These are phyloP conservation scores for Phaeomoniella chlamydospora DNA, from an alignment of 2,329 filamentous ascomycete species.

Conservation along the genomic window DNA sequence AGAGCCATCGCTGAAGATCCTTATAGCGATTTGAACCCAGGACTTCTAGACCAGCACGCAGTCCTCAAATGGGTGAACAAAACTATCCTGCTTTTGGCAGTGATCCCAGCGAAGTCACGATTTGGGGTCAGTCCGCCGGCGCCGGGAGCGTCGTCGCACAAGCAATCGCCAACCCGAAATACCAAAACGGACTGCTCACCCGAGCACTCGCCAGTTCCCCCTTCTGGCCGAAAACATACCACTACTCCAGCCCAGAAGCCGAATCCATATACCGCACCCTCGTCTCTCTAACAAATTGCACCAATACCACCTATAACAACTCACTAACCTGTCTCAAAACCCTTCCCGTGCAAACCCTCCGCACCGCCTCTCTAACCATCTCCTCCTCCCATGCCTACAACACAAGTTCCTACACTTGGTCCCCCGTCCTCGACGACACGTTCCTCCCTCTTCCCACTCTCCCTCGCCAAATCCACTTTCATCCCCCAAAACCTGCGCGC, in stretches of 20 bases:
- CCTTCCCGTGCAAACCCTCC: conserved; percentile 36
- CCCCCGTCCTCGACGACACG: conserved; percentile 41
- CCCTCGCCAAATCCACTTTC: conserved; percentile 29
- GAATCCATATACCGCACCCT: conserved; percentile 36
- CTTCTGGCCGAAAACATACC: conserved; percentile 46
- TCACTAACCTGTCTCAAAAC: conserved; percentile 40
- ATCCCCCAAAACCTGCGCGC: too few species aligned
- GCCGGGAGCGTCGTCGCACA: conserved; percentile 35
- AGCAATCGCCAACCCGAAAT: conserved; percentile 31
- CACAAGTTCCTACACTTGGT: conserved; percentile 44
- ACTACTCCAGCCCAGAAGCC: conserved; percentile 33
- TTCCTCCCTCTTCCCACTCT: conserved; percentile 37
- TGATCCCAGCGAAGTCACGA: conserved; percentile 35
- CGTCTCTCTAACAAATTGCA: conserved; percentile 33
- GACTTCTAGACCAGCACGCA: conserved; percentile 37
- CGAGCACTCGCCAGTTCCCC: conserved; percentile 38
- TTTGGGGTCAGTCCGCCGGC: conserved; percentile 42
- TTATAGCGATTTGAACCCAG: conserved; percentile 34
- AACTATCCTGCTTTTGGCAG: conserved; percentile 40
- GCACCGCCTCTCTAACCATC: conserved; percentile 36
- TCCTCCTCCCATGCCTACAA: conserved; percentile 35
- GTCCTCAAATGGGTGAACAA: conserved; percentile 39
- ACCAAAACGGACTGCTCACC: conserved; percentile 23
- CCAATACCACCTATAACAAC: conserved; percentile 18
- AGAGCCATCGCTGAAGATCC: conserved; percentile 28